These are phyloP conservation scores for Sugiyamaella castrensis DNA, from an alignment of 1,139 yeast genomes.

Conservation along the genomic window DNA sequence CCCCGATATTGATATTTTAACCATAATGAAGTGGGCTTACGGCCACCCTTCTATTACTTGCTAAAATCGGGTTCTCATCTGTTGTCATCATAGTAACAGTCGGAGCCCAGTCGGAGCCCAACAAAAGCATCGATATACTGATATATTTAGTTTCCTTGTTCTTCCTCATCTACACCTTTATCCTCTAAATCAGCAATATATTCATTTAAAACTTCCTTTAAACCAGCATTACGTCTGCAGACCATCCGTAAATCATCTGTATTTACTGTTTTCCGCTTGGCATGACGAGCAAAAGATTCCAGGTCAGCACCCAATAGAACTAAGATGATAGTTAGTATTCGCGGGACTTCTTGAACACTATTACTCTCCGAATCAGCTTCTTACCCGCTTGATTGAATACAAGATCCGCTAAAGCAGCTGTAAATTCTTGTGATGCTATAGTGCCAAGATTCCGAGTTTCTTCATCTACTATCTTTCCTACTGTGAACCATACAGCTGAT, in stretches of 20 bases:
- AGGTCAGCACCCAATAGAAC: constrained; percentile 30
- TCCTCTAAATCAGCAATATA: constrained; percentile 19
- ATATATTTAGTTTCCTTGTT: no score
- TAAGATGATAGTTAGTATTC: constrained; percentile 2
- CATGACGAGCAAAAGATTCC: constrained; percentile 35
- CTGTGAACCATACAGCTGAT: constrained; percentile 34
- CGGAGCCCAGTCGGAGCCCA: no score
- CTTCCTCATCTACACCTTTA: neutral
- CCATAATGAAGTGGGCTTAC: no score
- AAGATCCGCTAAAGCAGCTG: constrained; percentile 34
- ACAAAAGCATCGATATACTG: no score
- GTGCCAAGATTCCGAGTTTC: constrained; percentile 27
- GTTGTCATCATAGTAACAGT: no score
- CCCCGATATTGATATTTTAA: no score
- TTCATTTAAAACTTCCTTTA: constrained; percentile 29
- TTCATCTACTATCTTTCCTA: constrained; percentile 33
- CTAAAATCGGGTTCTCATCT: no score
- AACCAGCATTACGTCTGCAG: constrained; percentile 34
- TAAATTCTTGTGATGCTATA: constrained; percentile 33
- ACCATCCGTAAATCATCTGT: constrained; percentile 34
- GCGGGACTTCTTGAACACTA: no score
- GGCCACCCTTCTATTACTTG: no score
- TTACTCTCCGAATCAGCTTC: no score
- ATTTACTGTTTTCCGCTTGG: constrained; percentile 30
- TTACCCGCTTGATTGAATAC: constrained; percentile 34